These are phyloP conservation scores for Trypanosoma congolense DNA, from an alignment of 208 protist species.

Conservation along the genomic window DNA sequence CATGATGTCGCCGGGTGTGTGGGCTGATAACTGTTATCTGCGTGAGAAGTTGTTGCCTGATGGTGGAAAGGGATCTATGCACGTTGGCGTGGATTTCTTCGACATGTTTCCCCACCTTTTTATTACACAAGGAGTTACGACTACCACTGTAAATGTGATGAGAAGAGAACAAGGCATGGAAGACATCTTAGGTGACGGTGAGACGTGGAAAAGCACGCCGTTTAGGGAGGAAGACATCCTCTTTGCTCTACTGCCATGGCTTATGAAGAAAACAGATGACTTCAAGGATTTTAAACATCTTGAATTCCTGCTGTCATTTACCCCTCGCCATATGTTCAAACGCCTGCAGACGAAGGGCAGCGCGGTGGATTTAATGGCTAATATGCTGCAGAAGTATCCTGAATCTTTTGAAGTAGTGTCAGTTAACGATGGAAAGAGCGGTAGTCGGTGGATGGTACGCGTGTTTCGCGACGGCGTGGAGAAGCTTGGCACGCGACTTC, in stretches of 20 bases:
- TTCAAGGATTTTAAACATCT: slow-evolving; percentile 10
- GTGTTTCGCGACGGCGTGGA: slow-evolving; percentile 11
- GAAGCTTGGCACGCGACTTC: slow-evolving; percentile 9
- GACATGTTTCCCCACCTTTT: slow-evolving; percentile 28
- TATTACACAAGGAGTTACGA: slow-evolving; percentile 22
- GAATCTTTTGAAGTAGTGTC: slow-evolving; percentile 20
- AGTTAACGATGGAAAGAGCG: neutral
- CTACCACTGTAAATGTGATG: slow-evolving; percentile 29
- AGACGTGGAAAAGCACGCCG: slow-evolving; percentile 1
- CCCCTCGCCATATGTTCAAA: slow-evolving; percentile 25
- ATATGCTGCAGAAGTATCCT: slow-evolving; percentile 14
- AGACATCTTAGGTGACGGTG: slow-evolving; percentile 14
- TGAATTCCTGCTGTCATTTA: slow-evolving; percentile 3
- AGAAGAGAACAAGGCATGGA: slow-evolving; percentile 25
- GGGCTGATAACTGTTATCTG: slow-evolving; percentile 15
- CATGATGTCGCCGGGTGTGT: slow-evolving; percentile 19
- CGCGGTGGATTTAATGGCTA: neutral
- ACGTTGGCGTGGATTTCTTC: slow-evolving; percentile 35
- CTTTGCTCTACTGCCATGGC: slow-evolving; percentile 9
- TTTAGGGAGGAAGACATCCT: slow-evolving; percentile 25
- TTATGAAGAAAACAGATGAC: slow-evolving; percentile 16
- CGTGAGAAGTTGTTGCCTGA: slow-evolving; percentile 23
- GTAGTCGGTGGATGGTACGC: neutral
- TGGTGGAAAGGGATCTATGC: slow-evolving; percentile 24
- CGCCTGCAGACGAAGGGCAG: slow-evolving; percentile 3